Conservation (phyloP, 78 protist genomes). For the Speleostelium caveatum region DNA sequence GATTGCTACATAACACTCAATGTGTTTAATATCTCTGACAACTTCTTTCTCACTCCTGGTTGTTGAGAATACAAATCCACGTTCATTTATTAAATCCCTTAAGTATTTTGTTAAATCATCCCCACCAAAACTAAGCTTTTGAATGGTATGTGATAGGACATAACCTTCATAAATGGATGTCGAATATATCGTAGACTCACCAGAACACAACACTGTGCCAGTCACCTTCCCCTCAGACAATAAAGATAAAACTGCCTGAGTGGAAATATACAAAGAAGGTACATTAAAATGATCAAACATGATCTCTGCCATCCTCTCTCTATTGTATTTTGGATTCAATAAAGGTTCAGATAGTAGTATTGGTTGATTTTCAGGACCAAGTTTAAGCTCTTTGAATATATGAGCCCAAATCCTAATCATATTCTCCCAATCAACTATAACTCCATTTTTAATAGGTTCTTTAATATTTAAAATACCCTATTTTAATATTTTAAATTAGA, state of each 20-base stretch:
- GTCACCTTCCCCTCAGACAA: background rate
- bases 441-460: background rate
- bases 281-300: constrained; percentile 87
- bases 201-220: background rate
- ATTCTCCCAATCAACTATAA: background rate
- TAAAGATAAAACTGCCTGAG: constrained; percentile 58
- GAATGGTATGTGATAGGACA: constrained; percentile 89
- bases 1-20: constrained; percentile 38
- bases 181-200: constrained; percentile 1
- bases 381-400: background rate
- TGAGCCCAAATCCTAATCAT: background rate
- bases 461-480: background rate
- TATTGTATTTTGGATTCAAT: constrained; percentile 73
- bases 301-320: constrained; percentile 77
- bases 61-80: constrained; percentile 84
- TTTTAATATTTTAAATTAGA: too few species aligned
- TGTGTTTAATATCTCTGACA: constrained; percentile 72
- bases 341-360: constrained; percentile 80
- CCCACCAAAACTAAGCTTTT: constrained; percentile 94
- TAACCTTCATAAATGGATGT: constrained; percentile 56
- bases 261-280: constrained; percentile 71
- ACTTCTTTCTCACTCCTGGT: constrained; percentile 26
- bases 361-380: constrained; percentile 56
- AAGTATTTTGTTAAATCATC: constrained; percentile 94
- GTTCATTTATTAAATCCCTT: constrained; percentile 74